A percentile compares a stretch with the other conserved stretches of the same genome.
Evolutionary conservation across 495 filamentous ascomycete genomes (phyloP).

Genomic region (Pseudevernia furfuracea): DNA sequence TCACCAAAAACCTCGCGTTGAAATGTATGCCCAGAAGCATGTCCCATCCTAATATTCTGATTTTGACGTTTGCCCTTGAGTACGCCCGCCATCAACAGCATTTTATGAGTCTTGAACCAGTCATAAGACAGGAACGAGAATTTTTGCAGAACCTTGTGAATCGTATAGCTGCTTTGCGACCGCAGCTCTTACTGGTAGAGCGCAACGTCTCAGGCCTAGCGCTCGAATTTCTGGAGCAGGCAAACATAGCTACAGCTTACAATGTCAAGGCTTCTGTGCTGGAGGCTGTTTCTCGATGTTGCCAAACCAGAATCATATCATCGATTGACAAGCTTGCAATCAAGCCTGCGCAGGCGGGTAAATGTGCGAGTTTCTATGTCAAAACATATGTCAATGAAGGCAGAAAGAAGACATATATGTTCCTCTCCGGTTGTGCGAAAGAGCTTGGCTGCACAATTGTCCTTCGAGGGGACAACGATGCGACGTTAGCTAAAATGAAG

Average conservation of each 20-base stretch:
- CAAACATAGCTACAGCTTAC: constrained; percentile 83
- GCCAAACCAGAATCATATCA: constrained; percentile 83
- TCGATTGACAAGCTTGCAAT: constrained; percentile 91
- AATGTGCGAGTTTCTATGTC: constrained; percentile 80
- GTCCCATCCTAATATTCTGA: constrained; percentile 73
- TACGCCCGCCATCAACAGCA: constrained; percentile 92
- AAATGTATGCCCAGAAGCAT: constrained; percentile 93
- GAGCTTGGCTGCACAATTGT: constrained; percentile 95
- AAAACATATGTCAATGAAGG: constrained; percentile 85
- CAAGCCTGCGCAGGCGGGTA: constrained; percentile 68
- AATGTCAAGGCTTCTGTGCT: constrained; percentile 95
- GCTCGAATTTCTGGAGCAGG: constrained; percentile 75
- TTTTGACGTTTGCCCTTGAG: constrained; percentile 91
- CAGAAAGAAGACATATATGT: constrained; percentile 89
- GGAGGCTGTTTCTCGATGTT: constrained; percentile 86
- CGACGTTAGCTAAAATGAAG: constrained; percentile 70
- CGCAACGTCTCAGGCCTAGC: constrained; percentile 87
- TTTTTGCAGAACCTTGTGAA: constrained; percentile 88
- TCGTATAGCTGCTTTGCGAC: constrained; percentile 77
- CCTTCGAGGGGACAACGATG: constrained; percentile 69
- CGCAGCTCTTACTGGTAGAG: constrained; percentile 79
- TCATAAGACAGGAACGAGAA: constrained; percentile 94
- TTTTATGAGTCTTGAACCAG: constrained; percentile 96
- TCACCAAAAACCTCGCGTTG: constrained; percentile 90
- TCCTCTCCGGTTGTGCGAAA: constrained; percentile 84